Percentiles rank a stretch among this genome's conserved stretches.
Conservation (phyloP, 306 rosid species). For the Arachis stenosperma region DNA sequence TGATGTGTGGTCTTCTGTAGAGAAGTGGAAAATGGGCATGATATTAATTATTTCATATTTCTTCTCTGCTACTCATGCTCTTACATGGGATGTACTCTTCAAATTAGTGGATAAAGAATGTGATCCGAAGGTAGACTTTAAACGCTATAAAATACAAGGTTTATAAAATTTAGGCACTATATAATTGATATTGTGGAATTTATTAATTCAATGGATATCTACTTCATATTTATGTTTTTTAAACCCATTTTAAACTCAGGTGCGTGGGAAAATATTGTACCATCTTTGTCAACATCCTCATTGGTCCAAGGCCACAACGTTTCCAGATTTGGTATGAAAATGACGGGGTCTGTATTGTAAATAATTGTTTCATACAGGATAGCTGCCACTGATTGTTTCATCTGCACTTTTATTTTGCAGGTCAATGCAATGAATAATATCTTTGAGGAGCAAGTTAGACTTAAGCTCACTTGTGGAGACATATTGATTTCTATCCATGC, state of each 20-base stretch:
- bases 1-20: slow-evolving; percentile 50
- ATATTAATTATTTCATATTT: slow-evolving; percentile 66
- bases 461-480: slow-evolving; percentile 62
- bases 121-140: slow-evolving; percentile 63
- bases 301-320: slow-evolving; percentile 68
- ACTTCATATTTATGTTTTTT: slow-evolving; percentile 8
- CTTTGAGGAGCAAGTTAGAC: slow-evolving; percentile 56
- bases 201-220: slow-evolving; percentile 14
- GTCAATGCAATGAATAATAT: slow-evolving; percentile 55
- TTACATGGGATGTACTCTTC: slow-evolving; percentile 74
- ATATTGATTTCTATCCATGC: slow-evolving; percentile 52
- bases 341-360: slow-evolving; percentile 24
- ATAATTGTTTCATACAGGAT: not conserved
- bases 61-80: slow-evolving; percentile 61
- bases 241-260: slow-evolving; percentile 52
- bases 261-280: slow-evolving; percentile 62
- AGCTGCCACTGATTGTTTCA: slow-evolving; percentile 14
- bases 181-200: slow-evolving; percentile 19
- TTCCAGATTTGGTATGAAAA: slow-evolving; percentile 67
- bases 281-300: slow-evolving; percentile 71
- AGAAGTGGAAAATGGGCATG: slow-evolving; percentile 75
- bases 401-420: slow-evolving; percentile 56
- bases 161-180: not conserved
- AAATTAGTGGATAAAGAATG: slow-evolving; percentile 65
- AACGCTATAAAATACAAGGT: not conserved